Conservation (phyloP, 2,329 filamentous ascomycete genomes). For the Cryphonectria parasitica region DNA sequence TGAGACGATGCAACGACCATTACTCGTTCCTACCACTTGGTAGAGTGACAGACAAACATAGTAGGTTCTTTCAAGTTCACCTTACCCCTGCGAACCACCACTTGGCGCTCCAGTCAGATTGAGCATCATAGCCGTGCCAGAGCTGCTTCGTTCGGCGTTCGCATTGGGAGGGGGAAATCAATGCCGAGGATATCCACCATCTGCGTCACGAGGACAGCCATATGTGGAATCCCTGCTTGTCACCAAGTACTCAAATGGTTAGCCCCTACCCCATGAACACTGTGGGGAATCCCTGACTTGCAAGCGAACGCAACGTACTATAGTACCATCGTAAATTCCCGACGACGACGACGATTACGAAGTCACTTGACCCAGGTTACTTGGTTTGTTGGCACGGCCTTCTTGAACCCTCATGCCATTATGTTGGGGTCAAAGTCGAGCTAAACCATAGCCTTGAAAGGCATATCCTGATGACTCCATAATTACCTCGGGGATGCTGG, state of each 20-base stretch:
- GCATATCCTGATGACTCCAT: not conserved
- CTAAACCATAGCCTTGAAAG: not conserved
- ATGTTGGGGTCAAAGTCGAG: not conserved
- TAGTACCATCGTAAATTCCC: not conserved
- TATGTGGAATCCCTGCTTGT: not conserved
- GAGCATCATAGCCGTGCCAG: not conserved
- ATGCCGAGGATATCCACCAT: conserved; percentile 20
- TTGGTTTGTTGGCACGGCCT: not conserved
- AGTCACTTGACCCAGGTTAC: not conserved
- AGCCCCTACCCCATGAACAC: not conserved
- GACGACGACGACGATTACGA: not conserved
- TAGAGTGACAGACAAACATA: not conserved
- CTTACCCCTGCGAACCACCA: not conserved
- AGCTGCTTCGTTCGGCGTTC: not conserved
- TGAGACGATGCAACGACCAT: too few species aligned
- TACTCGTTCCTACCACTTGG: too few species aligned
- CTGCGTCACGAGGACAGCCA: conserved; percentile 1
- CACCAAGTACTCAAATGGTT: not conserved
- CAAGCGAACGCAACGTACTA: not conserved
- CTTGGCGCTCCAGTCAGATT: conserved; percentile 18
- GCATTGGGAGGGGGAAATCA: not conserved
- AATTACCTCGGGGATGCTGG: conserved; percentile 7
- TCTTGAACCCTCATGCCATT: not conserved
- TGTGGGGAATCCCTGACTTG: conserved; percentile 19
- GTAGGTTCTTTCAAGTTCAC: not conserved